Base-by-base conservation (phyloP, 2,329 filamentous ascomycete genomes). In the Cytospora piceae region DNA sequence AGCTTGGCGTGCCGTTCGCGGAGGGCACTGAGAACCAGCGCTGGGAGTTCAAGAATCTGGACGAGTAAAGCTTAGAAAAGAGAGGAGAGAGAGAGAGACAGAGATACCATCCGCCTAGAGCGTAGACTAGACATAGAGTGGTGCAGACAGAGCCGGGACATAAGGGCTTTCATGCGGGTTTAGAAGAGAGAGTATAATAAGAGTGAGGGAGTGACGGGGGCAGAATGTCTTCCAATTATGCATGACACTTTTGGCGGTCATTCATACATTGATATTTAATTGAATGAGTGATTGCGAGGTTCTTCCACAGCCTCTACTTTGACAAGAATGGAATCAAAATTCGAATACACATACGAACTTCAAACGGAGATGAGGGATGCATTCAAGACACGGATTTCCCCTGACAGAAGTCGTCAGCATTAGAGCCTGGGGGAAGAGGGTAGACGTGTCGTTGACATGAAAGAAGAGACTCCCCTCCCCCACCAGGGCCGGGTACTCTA, bases 1-100 rank as follows among this genome's bases (percentile, higher is more conserved):
- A 98, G 85, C 87, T 97, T 17, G 94, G 94, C 73, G 94, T 98
- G 67, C 94, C 94, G 42, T 98, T 97, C 77, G 78, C 87, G 72
- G 85, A 86, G 77, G 84, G 85, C 72, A 78, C 79, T 17, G 83
- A 89, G 77, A 83, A 76, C 70, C 71, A 76, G 73, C 76, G 83
- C 74, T 90, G 83, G 78, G 82, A 80, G 71, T 87, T 94, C 81
- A 93, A 93, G 86, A 76, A 82, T 66, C 71, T 73, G 68, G 75
- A 76, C 64, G 77, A 78, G 59, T 66, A 39, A 39, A 57, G 32
- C 9, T 11, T 29, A 15, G 24, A 20, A 17, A 37, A 34, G 49
- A 6, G 22, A 7, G 1, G 12, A 29, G 14, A 37, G 9, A 46
- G 42, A n/a, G 42, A 46, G 7, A 46, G 17, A n/a, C 20, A 46